Evolutionary conservation across 169 alveolate genomes (phyloP), one percentile per base, ranked within the genome.

Genomic region (Amoebophrya sp.): DNA sequence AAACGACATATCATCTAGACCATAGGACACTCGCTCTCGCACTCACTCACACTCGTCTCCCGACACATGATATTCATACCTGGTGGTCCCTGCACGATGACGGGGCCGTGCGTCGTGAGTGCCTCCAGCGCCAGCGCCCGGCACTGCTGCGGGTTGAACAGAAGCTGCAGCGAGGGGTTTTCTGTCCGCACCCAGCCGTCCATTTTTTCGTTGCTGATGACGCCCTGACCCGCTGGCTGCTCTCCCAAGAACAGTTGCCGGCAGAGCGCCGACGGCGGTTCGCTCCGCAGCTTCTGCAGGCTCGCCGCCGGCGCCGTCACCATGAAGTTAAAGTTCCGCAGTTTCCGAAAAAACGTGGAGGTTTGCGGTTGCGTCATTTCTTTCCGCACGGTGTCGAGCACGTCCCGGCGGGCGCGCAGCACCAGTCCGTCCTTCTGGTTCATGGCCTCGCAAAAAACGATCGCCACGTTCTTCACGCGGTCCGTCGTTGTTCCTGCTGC

Each of bases 71-170:
- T 58, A 1, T n/a, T 23, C 18, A 58, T 58, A 29, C 89, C 89
- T 34, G 89, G 89, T 2, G 89, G 89, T 26, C 89, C 89, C 40
- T 87, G 89, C 89, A 87, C 89, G 38, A 87, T 42, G 0, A 87
- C 89, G 18, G 89, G 89, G 48, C 89, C 89, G 5, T 40, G 38
- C 1, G 45, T 38, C 48, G 89, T 87, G 48, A 87, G 48, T 29
- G 89, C 89, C 39, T 87, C 89, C 18, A 87, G 89, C 4, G 89
- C 89, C 31, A 87, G 89, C 34, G 89, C 89, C 34, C 89, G 89
- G 48, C 89, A 38, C 29, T 87, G 89, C 89, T 87, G 89, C 34
- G 23, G 89, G 34, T 87, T 87, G 89, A 87, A 87, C 88, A 23
- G 5, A 20, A 20, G 5, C 89, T 29, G 31, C 89, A 15, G n/a